These are phyloP conservation scores for Centaurea solstitialis DNA, from an alignment of 129 eudicot species.

Conservation along the genomic window DNA sequence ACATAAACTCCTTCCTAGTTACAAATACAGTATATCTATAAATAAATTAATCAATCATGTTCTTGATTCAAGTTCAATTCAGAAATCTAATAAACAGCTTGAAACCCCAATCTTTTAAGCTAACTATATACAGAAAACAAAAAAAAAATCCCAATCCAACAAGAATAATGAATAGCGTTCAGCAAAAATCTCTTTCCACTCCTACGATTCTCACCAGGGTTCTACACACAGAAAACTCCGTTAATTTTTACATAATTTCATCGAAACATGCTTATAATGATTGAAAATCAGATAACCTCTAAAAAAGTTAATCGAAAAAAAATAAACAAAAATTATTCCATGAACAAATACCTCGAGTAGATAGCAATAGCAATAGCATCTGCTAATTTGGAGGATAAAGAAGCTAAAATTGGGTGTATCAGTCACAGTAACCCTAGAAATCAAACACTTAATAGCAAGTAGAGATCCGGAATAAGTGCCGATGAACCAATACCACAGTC, in stretches of 20 bases:
- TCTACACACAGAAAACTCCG: conserved; percentile 15
- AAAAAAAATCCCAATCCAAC: not conserved
- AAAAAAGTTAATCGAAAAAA: not conserved
- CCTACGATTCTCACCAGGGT: conserved; percentile 5
- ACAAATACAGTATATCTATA: not conserved
- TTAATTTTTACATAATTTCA: not conserved
- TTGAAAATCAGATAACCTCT: not conserved
- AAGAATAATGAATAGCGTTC: conserved; percentile 5
- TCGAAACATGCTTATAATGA: conserved; percentile 1
- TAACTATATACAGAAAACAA: not conserved
- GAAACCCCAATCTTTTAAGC: conserved; percentile 2
- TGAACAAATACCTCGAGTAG: conserved; percentile 23
- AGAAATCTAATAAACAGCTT: conserved; percentile 3
- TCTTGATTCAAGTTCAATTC: not conserved
- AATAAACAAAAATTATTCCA: not conserved
- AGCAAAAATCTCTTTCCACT: conserved; percentile 18
- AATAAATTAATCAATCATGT: not conserved
- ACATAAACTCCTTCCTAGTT: not conserved
- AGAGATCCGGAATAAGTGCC: conserved; percentile 63
- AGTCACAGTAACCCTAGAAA: conserved; percentile 49
- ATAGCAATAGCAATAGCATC: no score
- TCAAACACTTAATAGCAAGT: conserved; percentile 17
- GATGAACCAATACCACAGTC: conserved; percentile 25
- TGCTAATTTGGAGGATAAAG: conserved; percentile 30
- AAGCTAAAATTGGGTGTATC: conserved; percentile 29